These are phyloP conservation scores for Yarrowia sp. DNA, from an alignment of 805 yeast species.

Conservation along the genomic window DNA sequence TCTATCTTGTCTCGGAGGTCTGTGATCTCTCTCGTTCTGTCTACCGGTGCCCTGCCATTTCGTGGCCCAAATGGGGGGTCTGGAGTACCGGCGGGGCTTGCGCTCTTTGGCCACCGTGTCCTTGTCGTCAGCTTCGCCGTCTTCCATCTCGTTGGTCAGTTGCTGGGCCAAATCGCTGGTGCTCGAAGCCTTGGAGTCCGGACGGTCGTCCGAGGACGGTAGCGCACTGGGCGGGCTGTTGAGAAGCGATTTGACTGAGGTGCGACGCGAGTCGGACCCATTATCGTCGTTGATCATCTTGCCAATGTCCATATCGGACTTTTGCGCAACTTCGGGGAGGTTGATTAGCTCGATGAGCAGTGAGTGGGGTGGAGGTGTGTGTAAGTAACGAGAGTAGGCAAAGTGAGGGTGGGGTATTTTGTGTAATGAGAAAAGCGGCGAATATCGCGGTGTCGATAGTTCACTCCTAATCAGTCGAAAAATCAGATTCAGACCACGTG, in stretches of 20 bases:
- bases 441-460: too few species aligned
- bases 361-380: too few species aligned
- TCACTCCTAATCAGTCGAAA: too few species aligned
- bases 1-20: not conserved
- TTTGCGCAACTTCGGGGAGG: not conserved
- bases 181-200: slow-evolving; percentile 23
- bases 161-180: slow-evolving; percentile 28
- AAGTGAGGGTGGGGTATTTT: too few species aligned
- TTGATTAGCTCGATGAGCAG: too few species aligned
- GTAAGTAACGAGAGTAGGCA: too few species aligned
- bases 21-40: not conserved
- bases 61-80: slow-evolving; percentile 85
- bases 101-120: slow-evolving; percentile 1
- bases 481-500: slow-evolving; percentile 1
- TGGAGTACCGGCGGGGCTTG: slow-evolving; percentile 67
- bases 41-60: slow-evolving; percentile 63
- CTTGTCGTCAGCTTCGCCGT: not conserved
- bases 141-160: slow-evolving; percentile 22
- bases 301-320: slow-evolving; percentile 36
- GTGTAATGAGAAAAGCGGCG: too few species aligned
- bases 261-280: slow-evolving; percentile 37
- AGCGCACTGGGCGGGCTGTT: slow-evolving; percentile 20
- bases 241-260: slow-evolving; percentile 35
- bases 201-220: slow-evolving; percentile 9
- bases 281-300: slow-evolving; percentile 37